Percentiles rank a stretch among this genome's conserved stretches.
phyloP scores from a whole-genome alignment of 23 red algal genomes.

The Pyropia yezoensis region DNA sequence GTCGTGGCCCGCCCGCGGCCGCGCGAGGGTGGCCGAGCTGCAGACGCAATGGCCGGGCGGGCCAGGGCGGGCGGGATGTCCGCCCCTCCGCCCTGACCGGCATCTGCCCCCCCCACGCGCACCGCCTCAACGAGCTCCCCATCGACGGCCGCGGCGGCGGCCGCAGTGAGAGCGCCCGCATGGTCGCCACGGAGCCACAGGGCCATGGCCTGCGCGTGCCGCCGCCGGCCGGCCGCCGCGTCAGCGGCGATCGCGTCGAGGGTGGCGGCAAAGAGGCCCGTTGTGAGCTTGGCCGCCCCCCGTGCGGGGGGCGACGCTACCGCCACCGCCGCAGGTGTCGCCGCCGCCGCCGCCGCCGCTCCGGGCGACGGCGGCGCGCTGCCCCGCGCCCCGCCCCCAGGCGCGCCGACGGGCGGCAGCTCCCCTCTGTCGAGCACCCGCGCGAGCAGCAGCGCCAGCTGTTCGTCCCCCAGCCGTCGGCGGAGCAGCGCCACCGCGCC shows the following conservation, averaged over 20 bases:
- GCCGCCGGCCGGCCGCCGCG: constrained; percentile 4
- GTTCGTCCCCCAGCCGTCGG: constrained; percentile 38
- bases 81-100: too few relatives aligned
- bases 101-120: too few relatives aligned
- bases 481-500: constrained; percentile 38
- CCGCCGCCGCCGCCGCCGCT: not conserved
- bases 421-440: constrained; percentile 22
- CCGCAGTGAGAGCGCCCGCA: constrained; percentile 17
- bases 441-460: constrained; percentile 50
- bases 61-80: too few relatives aligned
- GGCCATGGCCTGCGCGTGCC: constrained; percentile 44
- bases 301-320: too few relatives aligned
- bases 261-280: constrained; percentile 1
- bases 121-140: too few relatives aligned
- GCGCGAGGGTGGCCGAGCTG: too few relatives aligned
- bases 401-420: too few relatives aligned
- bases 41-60: too few relatives aligned
- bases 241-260: constrained; percentile 15
- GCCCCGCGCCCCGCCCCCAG: too few relatives aligned
- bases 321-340: not conserved
- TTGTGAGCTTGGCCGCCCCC: not conserved
- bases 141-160: constrained; percentile 12
- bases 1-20: too few relatives aligned
- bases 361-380: not conserved
- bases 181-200: constrained; percentile 48